phyloP scores from a whole-genome alignment of 139 green algal genomes.

The Chlamydomonas sp. region DNA sequence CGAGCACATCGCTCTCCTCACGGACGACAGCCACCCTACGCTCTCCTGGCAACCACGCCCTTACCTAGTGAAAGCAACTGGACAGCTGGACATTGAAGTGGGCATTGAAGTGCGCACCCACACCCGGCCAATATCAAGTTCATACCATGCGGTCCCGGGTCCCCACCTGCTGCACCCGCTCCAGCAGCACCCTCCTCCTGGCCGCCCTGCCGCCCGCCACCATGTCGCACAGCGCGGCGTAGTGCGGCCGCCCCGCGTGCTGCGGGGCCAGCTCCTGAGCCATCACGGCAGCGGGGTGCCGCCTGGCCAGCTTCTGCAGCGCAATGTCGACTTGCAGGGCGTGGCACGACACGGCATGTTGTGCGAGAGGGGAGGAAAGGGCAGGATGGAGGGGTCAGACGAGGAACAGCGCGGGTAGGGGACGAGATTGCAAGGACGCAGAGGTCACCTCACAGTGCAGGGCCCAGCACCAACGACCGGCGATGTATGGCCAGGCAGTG shows the following conservation, averaged over 20 bases:
- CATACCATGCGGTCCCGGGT: not conserved
- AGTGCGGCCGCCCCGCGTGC: slow-evolving; percentile 25
- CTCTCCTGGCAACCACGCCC: no score
- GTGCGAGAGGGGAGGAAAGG: not conserved
- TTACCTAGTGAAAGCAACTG: no score
- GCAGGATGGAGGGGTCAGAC: not conserved
- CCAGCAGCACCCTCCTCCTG: not conserved
- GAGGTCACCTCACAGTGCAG: no score
- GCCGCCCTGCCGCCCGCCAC: not conserved
- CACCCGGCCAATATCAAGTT: no score
- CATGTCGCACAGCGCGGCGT: slow-evolving; percentile 7
- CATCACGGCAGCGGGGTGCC: slow-evolving; percentile 65
- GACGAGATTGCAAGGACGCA: not conserved
- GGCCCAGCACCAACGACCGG: no score
- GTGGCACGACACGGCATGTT: no score
- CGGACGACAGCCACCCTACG: not conserved
- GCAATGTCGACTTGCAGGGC: slow-evolving; percentile 57
- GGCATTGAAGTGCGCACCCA: no score
- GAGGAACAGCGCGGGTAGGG: not conserved
- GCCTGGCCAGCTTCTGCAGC: slow-evolving; percentile 57
- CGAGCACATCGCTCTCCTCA: no score
- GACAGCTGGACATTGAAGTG: no score
- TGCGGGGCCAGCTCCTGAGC: slow-evolving; percentile 51
- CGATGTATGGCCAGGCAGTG: no score
- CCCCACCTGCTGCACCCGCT: not conserved